These are phyloP conservation scores for Asterionellopsis glacialis DNA, from an alignment of 108 stramenopile species.

Conservation along the genomic window DNA sequence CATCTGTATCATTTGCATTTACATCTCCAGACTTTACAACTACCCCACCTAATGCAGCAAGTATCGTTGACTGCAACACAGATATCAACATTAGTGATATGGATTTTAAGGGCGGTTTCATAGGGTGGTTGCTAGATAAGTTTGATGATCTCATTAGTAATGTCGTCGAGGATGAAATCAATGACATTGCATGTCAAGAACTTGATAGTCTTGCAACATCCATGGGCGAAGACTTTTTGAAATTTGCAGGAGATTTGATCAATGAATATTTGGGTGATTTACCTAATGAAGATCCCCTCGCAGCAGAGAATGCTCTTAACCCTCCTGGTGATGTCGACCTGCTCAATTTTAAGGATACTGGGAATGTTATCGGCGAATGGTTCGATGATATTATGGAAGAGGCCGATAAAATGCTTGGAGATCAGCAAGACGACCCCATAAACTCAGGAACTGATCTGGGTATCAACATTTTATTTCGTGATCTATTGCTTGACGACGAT, in stretches of 20 bases:
- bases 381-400: background rate
- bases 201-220: background rate
- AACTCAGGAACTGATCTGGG: background rate
- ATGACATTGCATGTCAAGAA: slow-evolving; percentile 1
- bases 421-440: background rate
- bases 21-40: background rate
- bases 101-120: background rate
- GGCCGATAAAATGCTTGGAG: background rate
- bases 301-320: background rate
- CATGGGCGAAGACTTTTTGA: background rate
- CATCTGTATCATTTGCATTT: background rate
- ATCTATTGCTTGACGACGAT: background rate
- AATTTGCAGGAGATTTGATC: background rate
- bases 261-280: background rate
- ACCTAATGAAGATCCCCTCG: background rate
- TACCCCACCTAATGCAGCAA: background rate
- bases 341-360: background rate
- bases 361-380: background rate
- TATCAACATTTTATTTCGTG: slow-evolving; percentile 1
- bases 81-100: background rate
- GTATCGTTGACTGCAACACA: background rate
- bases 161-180: background rate
- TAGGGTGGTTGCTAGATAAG: background rate
- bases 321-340: background rate
- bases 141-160: background rate